Evolutionary conservation across 2,329 filamentous ascomycete species (phyloP).

Genomic region (Penicillium sp.): DNA sequence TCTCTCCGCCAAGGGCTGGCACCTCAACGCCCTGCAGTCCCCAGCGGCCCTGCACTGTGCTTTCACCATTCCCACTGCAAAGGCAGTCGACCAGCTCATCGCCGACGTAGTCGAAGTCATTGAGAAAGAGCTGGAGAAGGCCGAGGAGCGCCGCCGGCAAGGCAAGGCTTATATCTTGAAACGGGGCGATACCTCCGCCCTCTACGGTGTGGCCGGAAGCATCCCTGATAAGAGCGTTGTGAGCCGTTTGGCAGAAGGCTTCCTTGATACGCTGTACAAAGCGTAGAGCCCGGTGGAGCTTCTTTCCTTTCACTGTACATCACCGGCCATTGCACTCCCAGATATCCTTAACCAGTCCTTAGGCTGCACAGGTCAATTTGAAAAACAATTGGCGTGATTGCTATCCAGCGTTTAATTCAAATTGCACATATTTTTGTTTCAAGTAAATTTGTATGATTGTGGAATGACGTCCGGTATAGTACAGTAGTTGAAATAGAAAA

Average conservation of each 20-base stretch:
- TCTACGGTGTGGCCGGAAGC: conserved; percentile 94
- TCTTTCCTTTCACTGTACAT: conserved; percentile 12
- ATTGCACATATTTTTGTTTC: conserved; percentile 22
- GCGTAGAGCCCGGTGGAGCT: conserved; percentile 49
- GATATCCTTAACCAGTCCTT: not conserved
- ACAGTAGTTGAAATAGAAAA: conserved; percentile 8
- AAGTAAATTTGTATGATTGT: conserved; percentile 5
- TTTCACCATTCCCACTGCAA: conserved; percentile 81
- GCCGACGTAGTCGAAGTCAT: conserved; percentile 62
- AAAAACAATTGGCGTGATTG: conserved; percentile 13
- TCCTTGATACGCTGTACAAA: conserved; percentile 91
- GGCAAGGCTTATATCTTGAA: conserved; percentile 55
- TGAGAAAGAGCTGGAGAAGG: conserved; percentile 73
- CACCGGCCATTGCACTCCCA: conserved; percentile 5
- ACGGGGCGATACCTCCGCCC: conserved; percentile 70
- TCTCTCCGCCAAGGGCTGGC: conserved; percentile 84
- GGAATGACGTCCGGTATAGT: conserved; percentile 13
- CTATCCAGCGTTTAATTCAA: conserved; percentile 14
- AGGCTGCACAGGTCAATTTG: not conserved
- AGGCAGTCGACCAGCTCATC: conserved; percentile 76
- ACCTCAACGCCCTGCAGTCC: conserved; percentile 88
- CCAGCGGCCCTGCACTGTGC: conserved; percentile 92
- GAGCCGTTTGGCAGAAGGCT: conserved; percentile 82
- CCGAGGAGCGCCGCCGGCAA: conserved; percentile 63
- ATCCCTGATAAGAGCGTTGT: conserved; percentile 95